Evolutionary conservation across 495 filamentous ascomycete species (phyloP).

Genomic region (Penicillium salamii): DNA sequence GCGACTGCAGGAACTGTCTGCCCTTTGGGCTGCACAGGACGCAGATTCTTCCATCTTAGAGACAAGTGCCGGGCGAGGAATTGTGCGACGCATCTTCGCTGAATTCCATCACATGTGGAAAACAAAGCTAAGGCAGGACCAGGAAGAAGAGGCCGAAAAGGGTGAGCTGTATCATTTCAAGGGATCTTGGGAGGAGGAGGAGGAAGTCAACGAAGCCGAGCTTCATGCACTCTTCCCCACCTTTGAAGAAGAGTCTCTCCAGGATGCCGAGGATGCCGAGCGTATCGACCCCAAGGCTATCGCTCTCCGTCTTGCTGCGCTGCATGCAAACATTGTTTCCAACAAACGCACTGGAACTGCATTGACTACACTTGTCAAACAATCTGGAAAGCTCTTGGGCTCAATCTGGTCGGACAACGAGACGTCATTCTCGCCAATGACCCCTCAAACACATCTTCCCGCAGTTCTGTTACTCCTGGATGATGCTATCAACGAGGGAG

Average conservation of each 20-base stretch:
- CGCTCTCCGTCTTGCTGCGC: slow-evolving; percentile 47
- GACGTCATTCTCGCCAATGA: slow-evolving; percentile 30
- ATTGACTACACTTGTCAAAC: slow-evolving; percentile 35
- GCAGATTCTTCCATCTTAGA: slow-evolving; percentile 33
- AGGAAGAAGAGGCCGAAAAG: slow-evolving; percentile 66
- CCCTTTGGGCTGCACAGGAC: slow-evolving; percentile 33
- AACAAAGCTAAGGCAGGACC: slow-evolving; percentile 65
- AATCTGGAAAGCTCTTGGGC: slow-evolving; percentile 38
- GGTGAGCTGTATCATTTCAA: slow-evolving; percentile 76
- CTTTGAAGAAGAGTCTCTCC: slow-evolving; percentile 52
- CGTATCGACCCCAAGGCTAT: slow-evolving; percentile 42
- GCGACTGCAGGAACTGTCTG: slow-evolving; percentile 43
- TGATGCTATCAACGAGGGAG: slow-evolving; percentile 47
- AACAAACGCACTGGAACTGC: slow-evolving; percentile 22
- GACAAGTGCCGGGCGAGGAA: slow-evolving; percentile 23
- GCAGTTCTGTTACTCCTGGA: slow-evolving; percentile 63
- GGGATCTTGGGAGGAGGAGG: slow-evolving; percentile 68
- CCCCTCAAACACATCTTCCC: slow-evolving; percentile 56
- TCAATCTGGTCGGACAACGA: slow-evolving; percentile 35
- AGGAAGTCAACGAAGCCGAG: slow-evolving; percentile 74
- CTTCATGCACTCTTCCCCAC: slow-evolving; percentile 78
- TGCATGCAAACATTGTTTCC: slow-evolving; percentile 53
- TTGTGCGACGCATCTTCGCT: slow-evolving; percentile 54
- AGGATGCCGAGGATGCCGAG: slow-evolving; percentile 24
- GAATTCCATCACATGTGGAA: slow-evolving; percentile 77